A percentile compares a stretch with the other conserved stretches of the same genome.
phyloP scores from a whole-genome alignment of 345 rosid species.

The Corymbia maculata region DNA sequence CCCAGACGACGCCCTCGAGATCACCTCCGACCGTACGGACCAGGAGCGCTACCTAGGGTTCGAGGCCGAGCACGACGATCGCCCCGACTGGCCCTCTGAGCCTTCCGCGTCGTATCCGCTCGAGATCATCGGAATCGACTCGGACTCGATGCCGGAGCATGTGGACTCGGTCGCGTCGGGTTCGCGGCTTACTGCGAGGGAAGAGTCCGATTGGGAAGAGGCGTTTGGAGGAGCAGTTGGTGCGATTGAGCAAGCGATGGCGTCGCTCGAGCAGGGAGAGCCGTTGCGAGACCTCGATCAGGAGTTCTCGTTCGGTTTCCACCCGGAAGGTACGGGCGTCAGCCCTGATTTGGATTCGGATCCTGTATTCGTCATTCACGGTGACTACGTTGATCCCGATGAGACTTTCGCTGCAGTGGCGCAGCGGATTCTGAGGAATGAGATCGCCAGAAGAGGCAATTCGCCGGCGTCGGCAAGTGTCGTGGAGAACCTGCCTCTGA shows the following conservation, averaged over 20 bases:
- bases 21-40: not conserved
- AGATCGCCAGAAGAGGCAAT: constrained; percentile 22
- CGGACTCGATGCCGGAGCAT: not conserved
- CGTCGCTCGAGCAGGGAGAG: not conserved
- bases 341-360: constrained; percentile 18
- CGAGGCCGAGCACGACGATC: not conserved
- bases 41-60: not conserved
- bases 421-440: constrained; percentile 12
- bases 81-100: not conserved
- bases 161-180: constrained; percentile 4
- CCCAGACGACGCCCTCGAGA: not conserved
- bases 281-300: constrained; percentile 16
- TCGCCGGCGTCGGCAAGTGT: constrained; percentile 29
- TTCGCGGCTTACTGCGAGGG: not conserved
- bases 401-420: constrained; percentile 2
- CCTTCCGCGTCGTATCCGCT: not conserved
- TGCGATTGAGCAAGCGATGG: not conserved
- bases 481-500: constrained; percentile 28
- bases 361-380: constrained; percentile 12
- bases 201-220: constrained; percentile 29
- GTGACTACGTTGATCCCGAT: constrained; percentile 4
- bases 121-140: not conserved
- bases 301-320: constrained; percentile 24
- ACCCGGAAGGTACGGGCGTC: constrained; percentile 1
- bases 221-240: not conserved